phyloP scores from a whole-genome alignment of 352 stramenopile genomes.

The Phytophthora pistaciae region DNA sequence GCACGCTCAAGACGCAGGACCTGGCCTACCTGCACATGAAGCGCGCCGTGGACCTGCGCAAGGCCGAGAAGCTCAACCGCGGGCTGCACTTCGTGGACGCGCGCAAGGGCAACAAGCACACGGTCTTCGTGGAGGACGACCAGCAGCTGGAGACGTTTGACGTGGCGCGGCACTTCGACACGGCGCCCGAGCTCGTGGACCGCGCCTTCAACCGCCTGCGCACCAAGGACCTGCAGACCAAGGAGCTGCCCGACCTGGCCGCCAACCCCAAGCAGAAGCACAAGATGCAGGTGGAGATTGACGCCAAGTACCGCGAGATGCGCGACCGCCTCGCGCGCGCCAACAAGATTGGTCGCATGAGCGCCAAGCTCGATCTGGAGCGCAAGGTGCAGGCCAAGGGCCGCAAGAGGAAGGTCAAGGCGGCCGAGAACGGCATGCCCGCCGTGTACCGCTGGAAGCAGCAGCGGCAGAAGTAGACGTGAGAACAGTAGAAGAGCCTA shows the following conservation, averaged over 20 bases:
- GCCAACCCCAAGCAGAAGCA: constrained; percentile 53
- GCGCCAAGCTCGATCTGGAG: constrained; percentile 82
- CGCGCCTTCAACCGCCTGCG: constrained; percentile 81
- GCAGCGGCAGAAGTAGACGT: constrained; percentile 81
- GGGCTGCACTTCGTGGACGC: constrained; percentile 85
- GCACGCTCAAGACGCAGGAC: constrained; percentile 97
- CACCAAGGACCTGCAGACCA: constrained; percentile 63
- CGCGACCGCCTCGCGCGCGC: constrained; percentile 73
- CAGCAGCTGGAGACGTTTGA: constrained; percentile 90
- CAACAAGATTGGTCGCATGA: constrained; percentile 76
- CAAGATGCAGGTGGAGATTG: constrained; percentile 68
- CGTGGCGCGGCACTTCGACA: constrained; percentile 93
- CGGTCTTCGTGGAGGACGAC: constrained; percentile 93
- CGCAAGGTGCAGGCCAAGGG: constrained; percentile 88
- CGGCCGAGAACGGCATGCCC: constrained; percentile 69
- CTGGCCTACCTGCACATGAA: constrained; percentile 95
- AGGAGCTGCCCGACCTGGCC: constrained; percentile 41
- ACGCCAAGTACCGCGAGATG: constrained; percentile 75
- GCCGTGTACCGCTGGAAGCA: constrained; percentile 92
- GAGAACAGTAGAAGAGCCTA: not conserved
- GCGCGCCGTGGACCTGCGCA: constrained; percentile 76
- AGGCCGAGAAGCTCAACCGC: constrained; percentile 80
- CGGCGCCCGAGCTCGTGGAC: constrained; percentile 73
- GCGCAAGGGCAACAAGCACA: constrained; percentile 92
- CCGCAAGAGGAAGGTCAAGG: constrained; percentile 83